Evolutionary conservation across 805 yeast genomes (phyloP), one percentile per base, ranked within the genome.

Genomic region (Candida nemodendra): DNA sequence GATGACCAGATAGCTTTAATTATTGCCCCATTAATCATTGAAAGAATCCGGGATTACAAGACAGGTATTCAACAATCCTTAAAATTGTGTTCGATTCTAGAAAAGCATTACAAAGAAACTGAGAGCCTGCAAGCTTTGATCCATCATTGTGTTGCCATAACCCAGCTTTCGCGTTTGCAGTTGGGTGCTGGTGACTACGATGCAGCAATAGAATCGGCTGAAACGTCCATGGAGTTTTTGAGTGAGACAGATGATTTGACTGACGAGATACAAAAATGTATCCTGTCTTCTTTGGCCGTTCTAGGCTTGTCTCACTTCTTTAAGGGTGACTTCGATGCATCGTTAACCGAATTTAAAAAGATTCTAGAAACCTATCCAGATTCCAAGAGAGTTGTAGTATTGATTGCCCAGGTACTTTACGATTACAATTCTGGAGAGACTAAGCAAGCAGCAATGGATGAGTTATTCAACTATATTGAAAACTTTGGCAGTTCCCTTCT

Each of bases 381-480:
- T 33, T 77, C 84, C 4, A 78, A 74, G 45, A 73, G 81, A 44
- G 70, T 88, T n/a, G 79, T 87, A 12, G 76, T 82, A 5, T 62
- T 91, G 19, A 72, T 87, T 15, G 78, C 93, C 0, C 95, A 89
- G 54, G 83, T 90, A 0, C 66, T 93, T 34, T 84, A 82, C 65
- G 86, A 87, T 2, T 76, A 76, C 39, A 84, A 79, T n/a, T 74
- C 79, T 0, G 78, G 74, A n/a, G 93, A 84, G 4, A 79, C 93
- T 1, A 81, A 78, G 41, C 83, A 79, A 45, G 90, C 89, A 1
- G 96, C 97, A 0, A 54, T 85, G 32, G 96, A 89, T 50, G 95
- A 88, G 58, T 62, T 91, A 30, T 82, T 84, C 49, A 70, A 73
- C 17, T 78, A 72, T 50, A 76, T 89, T 27, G 81, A 75, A 42